phyloP scores from a whole-genome alignment of 441 rosid genomes.

The Rhodomyrtus psidioides region DNA sequence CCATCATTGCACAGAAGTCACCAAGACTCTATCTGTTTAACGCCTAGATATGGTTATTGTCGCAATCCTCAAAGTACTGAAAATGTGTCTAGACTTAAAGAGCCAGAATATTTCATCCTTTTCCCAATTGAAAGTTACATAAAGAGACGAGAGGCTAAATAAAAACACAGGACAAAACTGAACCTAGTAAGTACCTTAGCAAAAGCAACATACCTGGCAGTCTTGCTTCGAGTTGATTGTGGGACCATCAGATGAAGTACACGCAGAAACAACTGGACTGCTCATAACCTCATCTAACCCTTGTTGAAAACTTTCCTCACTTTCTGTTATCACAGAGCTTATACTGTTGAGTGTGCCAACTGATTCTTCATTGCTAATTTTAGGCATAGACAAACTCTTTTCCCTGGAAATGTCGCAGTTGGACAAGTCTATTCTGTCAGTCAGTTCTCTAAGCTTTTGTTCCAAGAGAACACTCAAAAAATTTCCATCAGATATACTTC shows the following conservation, averaged over 20 bases:
- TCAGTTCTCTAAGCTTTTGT: conserved; percentile 66
- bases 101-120: not conserved
- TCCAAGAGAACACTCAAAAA: conserved; percentile 64
- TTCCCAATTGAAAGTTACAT: not conserved
- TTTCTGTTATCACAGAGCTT: conserved; percentile 21
- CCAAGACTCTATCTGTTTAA: not conserved
- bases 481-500: conserved; percentile 38
- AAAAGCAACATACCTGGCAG: conserved; percentile 42
- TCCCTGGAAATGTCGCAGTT: conserved; percentile 39
- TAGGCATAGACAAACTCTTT: conserved; percentile 25
- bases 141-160: not conserved
- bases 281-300: conserved; percentile 22
- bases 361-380: conserved; percentile 34
- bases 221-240: conserved; percentile 14
- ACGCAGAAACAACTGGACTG: conserved; percentile 22
- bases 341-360: conserved; percentile 14
- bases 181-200: not conserved
- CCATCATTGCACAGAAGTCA: not conserved
- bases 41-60: not conserved
- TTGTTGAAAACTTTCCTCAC: conserved; percentile 28
- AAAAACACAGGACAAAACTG: not conserved
- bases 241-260: conserved; percentile 26
- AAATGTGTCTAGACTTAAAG: not conserved
- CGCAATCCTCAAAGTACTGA: not conserved
- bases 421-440: conserved; percentile 56